Evolutionary conservation across 768 basidiomycete genomes (phyloP).

Genomic region (Albatrellus ellisii): DNA sequence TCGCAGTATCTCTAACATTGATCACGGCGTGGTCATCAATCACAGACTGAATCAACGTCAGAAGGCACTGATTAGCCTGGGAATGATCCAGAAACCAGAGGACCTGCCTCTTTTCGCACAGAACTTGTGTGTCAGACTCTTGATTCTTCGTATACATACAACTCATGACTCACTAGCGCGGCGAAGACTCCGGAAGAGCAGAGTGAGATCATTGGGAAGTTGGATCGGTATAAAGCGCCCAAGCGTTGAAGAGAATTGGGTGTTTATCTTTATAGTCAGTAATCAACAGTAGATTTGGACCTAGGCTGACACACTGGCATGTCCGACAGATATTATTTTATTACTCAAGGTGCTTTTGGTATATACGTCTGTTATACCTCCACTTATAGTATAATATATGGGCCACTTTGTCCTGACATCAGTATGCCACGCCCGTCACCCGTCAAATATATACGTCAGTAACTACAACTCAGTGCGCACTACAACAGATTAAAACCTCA

Average conservation of each 20-base stretch:
- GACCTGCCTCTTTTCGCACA: constrained; percentile 48
- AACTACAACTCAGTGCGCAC: too few relatives aligned
- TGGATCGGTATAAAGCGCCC: constrained; percentile 12
- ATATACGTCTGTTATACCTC: too few relatives aligned
- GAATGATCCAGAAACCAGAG: constrained; percentile 37
- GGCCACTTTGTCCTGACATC: too few relatives aligned
- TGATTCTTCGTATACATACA: not conserved
- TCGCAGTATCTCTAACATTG: not conserved
- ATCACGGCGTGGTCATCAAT: not conserved
- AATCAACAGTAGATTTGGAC: not conserved
- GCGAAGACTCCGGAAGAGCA: constrained; percentile 16
- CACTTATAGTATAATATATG: too few relatives aligned
- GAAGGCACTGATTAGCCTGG: constrained; percentile 48
- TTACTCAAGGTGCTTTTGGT: too few relatives aligned
- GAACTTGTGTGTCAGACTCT: constrained; percentile 39
- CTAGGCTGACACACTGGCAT: too few relatives aligned
- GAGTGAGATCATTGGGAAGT: constrained; percentile 14
- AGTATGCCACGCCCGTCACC: too few relatives aligned
- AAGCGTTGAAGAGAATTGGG: not conserved
- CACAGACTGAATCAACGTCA: constrained; percentile 42
- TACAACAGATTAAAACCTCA: too few relatives aligned
- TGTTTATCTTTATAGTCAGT: not conserved
- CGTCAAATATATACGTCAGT: too few relatives aligned
- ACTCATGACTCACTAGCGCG: constrained; percentile 4
- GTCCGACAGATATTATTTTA: too few relatives aligned